Percentiles rank a stretch among this genome's conserved stretches.
Evolutionary conservation across 805 yeast genomes (phyloP).

Genomic region (Cyberlindnera galapagoensis): DNA sequence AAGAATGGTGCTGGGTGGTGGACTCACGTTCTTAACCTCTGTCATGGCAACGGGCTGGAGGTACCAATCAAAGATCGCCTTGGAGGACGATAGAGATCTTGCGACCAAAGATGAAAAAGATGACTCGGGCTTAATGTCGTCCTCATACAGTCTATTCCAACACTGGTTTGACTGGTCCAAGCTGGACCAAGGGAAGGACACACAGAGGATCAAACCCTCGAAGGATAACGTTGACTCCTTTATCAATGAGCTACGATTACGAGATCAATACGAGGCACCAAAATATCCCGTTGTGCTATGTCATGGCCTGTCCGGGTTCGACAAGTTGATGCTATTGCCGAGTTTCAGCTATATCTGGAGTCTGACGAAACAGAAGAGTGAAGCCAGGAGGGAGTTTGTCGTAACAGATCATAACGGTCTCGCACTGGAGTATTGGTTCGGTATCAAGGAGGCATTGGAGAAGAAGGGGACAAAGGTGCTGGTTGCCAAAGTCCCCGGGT

Average conservation of each 20-base stretch:
- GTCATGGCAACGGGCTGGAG: too few species aligned
- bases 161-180: too few species aligned
- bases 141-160: too few species aligned
- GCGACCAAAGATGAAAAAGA: too few species aligned
- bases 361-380: slow-evolving; percentile 10
- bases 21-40: too few species aligned
- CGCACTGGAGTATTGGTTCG: slow-evolving; percentile 73
- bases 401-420: slow-evolving; percentile 28
- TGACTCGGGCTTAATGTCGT: too few species aligned
- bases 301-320: slow-evolving; percentile 86
- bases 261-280: slow-evolving; percentile 48
- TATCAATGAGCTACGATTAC: slow-evolving; percentile 15
- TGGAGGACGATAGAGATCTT: too few species aligned
- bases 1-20: too few species aligned
- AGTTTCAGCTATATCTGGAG: slow-evolving; percentile 27
- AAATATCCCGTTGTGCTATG: slow-evolving; percentile 72
- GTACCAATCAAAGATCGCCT: too few species aligned
- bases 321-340: slow-evolving; percentile 41
- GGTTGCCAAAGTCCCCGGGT: slow-evolving; percentile 77
- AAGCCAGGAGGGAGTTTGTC: slow-evolving; percentile 14
- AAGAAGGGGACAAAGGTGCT: slow-evolving; percentile 60
- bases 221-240: slow-evolving; percentile 5
- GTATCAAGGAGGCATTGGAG: slow-evolving; percentile 58
- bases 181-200: too few species aligned
- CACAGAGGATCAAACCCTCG: slow-evolving; percentile 4